Base-by-base conservation (phyloP, 2,329 filamentous ascomycete genomes). In the Eutypa lata region DNA sequence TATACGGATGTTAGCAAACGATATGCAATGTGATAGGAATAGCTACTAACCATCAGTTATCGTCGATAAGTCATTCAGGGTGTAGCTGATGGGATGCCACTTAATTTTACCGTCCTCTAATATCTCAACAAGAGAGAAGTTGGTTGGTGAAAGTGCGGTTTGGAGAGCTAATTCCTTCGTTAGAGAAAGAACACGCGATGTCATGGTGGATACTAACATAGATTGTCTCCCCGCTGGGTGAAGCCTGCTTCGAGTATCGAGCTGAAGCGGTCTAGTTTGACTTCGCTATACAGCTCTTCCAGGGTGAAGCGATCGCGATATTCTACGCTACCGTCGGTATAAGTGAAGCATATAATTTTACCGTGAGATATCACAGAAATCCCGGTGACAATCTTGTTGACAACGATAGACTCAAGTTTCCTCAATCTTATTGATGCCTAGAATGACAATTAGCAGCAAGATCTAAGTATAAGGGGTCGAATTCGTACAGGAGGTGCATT, bases 171-270 rank as follows among this genome's bases (percentile, higher is more conserved):
- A 21, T 46, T 40, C 5, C 18, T 5, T 28, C 18, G 16, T 22
- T 16, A 42, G 40, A n/a, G 44, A 31, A 28, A 47, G 13, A 33
- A 26, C 11, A 50, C n/a, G 26, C 8, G 7, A 14, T 6, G n/a
- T 21, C 14, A 16, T 10, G 28, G 38, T 33, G 18, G 14, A 38
- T n/a, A 60, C 80, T 70, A 70, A 88, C 87, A 87, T 54, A 88
- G 81, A 13, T 83, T 79, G 40, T 85, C 81, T 16, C 86, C 78
- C 3, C 80, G 70, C 65, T 89, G 94, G 7, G 80, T 78, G 68
- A 95, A 96, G 1, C 91, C 91, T 45, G 86, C 84, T 68, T 96
- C 90, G 26, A 86, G 77, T 26, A 95, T 76, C 52, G 84, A 88
- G 56, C 81, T 83, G 31, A 95, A 83, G 45, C 77, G 83, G 43